Percentiles rank a stretch among this genome's conserved stretches.
phyloP scores from a whole-genome alignment of 176 grass and related monocot species.

The Carex littledalei region DNA sequence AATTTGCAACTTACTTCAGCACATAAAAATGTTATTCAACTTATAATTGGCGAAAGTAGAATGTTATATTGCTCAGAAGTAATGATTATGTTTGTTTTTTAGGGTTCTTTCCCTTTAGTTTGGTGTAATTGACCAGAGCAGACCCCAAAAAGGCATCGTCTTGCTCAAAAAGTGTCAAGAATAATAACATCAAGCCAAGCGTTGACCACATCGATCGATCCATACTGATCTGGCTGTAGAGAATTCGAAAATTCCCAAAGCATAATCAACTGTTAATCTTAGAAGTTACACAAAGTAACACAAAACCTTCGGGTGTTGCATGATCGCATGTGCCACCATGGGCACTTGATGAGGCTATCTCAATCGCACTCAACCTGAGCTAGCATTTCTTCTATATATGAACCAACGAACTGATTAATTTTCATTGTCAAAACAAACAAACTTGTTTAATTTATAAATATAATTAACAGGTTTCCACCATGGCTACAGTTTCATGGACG shows the following conservation, averaged over 20 bases:
- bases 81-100: not conserved
- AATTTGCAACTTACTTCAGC: not conserved
- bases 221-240: not conserved
- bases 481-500: conserved; percentile 15
- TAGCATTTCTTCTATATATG: conserved; percentile 18
- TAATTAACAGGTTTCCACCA: not conserved
- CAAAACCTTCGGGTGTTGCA: not conserved
- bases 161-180: not conserved
- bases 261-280: conserved; percentile 3
- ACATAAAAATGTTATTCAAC: not conserved
- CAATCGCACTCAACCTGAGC: not conserved
- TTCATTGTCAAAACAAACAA: not conserved
- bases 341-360: not conserved
- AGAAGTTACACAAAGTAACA: not conserved
- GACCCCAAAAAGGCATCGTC: not conserved
- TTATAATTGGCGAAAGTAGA: not conserved
- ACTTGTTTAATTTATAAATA: not conserved
- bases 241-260: not conserved
- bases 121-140: not conserved
- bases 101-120: not conserved
- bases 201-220: not conserved
- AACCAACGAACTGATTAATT: not conserved
- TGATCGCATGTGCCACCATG: conserved; percentile 9
- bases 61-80: not conserved
- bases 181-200: not conserved